These are phyloP conservation scores for Fusarium vanettenii DNA, from an alignment of 2,329 filamentous ascomycete genomes.

Conservation along the genomic window DNA sequence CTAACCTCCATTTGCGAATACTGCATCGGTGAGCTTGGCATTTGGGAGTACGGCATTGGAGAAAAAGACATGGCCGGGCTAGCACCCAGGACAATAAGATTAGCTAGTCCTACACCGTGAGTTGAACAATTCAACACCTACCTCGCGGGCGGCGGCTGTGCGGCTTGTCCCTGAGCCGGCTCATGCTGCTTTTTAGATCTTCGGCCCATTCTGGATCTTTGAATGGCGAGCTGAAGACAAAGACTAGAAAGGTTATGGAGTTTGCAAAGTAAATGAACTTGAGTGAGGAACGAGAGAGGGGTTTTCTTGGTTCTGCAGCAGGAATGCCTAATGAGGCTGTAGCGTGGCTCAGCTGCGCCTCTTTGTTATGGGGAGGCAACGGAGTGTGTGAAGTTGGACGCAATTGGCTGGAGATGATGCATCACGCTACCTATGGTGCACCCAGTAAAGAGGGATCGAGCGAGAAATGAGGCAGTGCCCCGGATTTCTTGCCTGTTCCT, in stretches of 20 bases:
- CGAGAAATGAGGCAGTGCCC: neutral
- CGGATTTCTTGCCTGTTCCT: neutral
- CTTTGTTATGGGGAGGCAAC: neutral
- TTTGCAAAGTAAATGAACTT: neutral
- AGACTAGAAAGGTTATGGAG: neutral
- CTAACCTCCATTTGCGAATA: neutral
- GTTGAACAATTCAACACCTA: neutral
- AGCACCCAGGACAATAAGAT: neutral
- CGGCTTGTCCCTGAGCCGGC: neutral
- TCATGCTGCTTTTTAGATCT: neutral
- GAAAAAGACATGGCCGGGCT: neutral
- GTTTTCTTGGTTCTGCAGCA: neutral
- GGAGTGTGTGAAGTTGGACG: neutral
- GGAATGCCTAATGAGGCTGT: neutral
- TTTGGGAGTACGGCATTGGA: neutral
- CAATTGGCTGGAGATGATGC: neutral
- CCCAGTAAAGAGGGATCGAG: neutral
- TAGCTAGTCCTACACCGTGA: neutral
- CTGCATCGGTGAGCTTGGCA: neutral
- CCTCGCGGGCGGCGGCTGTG: neutral
- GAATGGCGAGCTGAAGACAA: neutral
- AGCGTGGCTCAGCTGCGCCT: neutral
- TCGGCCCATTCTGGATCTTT: neutral
- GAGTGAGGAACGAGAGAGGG: neutral
- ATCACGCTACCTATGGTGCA: neutral